phyloP scores from a whole-genome alignment of 2,329 filamentous ascomycete genomes.

The Aspergillus persii region DNA sequence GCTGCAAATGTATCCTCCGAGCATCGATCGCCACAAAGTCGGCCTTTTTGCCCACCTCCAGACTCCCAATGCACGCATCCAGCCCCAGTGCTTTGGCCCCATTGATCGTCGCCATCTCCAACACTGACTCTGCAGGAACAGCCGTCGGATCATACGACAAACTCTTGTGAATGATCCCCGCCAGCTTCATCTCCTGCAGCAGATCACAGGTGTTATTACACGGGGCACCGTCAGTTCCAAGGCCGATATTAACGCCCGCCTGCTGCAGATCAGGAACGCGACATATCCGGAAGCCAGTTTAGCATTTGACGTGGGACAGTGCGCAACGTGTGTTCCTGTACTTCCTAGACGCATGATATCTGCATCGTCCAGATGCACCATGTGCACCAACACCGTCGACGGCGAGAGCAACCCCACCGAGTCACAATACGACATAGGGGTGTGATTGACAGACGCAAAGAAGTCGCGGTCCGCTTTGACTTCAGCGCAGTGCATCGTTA shows the following conservation, averaged over 20 bases:
- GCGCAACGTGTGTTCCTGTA: slow-evolving; percentile 48
- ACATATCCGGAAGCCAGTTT: slow-evolving; percentile 53
- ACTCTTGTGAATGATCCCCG: slow-evolving; percentile 51
- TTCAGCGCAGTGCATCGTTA: slow-evolving; percentile 51
- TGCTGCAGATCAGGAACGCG: slow-evolving; percentile 46
- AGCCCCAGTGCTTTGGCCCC: slow-evolving; percentile 50
- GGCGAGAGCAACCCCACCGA: slow-evolving; percentile 28
- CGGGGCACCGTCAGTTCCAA: slow-evolving; percentile 55
- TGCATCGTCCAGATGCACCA: slow-evolving; percentile 50
- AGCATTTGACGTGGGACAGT: slow-evolving; percentile 52
- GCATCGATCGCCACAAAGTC: slow-evolving; percentile 39
- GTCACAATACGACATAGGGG: too few species aligned
- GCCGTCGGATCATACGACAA: slow-evolving; percentile 41
- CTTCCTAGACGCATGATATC: slow-evolving; percentile 42
- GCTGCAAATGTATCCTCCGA: slow-evolving; percentile 32
- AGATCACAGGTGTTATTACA: slow-evolving; percentile 55
- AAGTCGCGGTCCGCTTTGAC: slow-evolving; percentile 4
- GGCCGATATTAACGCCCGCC: slow-evolving; percentile 45
- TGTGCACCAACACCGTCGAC: slow-evolving; percentile 52
- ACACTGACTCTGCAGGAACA: slow-evolving; percentile 46
- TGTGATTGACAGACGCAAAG: slow-evolving; percentile 14
- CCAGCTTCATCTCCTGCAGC: slow-evolving; percentile 55
- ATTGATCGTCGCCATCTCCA: slow-evolving; percentile 54
- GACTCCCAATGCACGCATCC: slow-evolving; percentile 36
- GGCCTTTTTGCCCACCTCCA: slow-evolving; percentile 44